Evolutionary conservation across 2,329 filamentous ascomycete species (phyloP), one percentile per base, ranked within the genome.

Genomic region (Venturia carpophila): DNA sequence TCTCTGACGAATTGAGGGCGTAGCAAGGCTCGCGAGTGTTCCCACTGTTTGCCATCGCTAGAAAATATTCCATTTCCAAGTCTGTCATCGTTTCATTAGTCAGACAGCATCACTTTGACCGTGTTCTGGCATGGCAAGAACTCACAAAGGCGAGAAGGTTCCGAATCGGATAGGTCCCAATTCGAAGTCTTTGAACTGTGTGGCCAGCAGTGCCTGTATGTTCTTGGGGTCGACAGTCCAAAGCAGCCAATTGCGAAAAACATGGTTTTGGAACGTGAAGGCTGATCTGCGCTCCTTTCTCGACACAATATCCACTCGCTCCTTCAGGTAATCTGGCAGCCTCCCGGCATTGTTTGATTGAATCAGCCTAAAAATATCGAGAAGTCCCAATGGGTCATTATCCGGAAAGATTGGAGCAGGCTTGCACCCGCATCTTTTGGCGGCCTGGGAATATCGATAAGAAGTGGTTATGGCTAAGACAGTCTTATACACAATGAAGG

Each of bases 201-300:
- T 67, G 7, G 67, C 67, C 2, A 68, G 60, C 34, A 68, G 34
- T 15, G 67, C 66, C 56, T 68, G 63, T 3, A 68, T 45, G 39
- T 67, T 68, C 37, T 66, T 66, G 17, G 67, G 66, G 37, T 68
- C 67, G 79, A 65, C 21, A 60, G 10, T 82, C 81, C 65, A 78
- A 79, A 0, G 79, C 79, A 7, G 79, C 82, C 66, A 78, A 79
- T 21, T 82, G 81, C 69, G 80, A 34, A 37, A 21, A 27, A 64
- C 11, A 37, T 64, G 47, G 10, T 37, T 45, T 9, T 56, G 19
- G 30, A 64, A 56, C 0, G 63, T 64, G 63, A 55, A 24, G 27
- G 39, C 45, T 9, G 63, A 10, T 42, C 52, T 55, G 30, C 63
- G 47, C 30, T 56, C 52, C n/a, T 64, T n/a, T 47, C 42, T 55